Evolutionary conservation across 306 rosid genomes (phyloP), one percentile per base, ranked within the genome.

Genomic region (Prosopis cineraria): DNA sequence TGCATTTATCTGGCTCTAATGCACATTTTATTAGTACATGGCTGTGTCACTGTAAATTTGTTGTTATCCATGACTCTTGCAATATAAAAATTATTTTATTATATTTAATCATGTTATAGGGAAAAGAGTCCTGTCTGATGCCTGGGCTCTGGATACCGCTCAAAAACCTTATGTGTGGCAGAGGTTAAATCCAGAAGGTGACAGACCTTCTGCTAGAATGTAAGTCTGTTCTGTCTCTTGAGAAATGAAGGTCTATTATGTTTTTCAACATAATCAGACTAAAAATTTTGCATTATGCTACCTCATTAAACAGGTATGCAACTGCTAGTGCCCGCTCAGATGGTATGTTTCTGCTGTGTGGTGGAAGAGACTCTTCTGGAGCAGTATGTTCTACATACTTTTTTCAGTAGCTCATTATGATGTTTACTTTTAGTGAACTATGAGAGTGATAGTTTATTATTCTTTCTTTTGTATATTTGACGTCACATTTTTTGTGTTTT

Each of bases 321-420:
- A 96, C 99, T 69, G 99, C 96, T 70, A 91, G 99, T 88, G 92
- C 98, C 55, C 99, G 99, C 68, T 89, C 99, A 81, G 99, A 96
- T 87, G 99, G 99, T 78, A 96, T 96, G 99, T 90, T 96, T 89
- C 84, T 96, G 84, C 94, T 96, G 78, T 96, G 99, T 73, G 99
- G 99, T 72, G 99, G 99, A 87, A 90, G 99, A 79, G 99, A 96
- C 68, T 71, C 94, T 82, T 86, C 98, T 76, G 98, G 98, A 78
- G 82, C 92, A 65, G 99, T 96, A 93, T 79, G 91, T 69, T 81
- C 37, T 19, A 41, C 80, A 19, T 43, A 70, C 69, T 80, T 80
- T 70, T 81, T 78, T 39, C 69, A 7, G 74, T 40, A 22, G 14
- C 59, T 78, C 59, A 80, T 47, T 59, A 34, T 25, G 45, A 53